Evolutionary conservation across 257 asterid genomes (phyloP), one percentile per base, ranked within the genome.

Genomic region (Solanum paucissectum): DNA sequence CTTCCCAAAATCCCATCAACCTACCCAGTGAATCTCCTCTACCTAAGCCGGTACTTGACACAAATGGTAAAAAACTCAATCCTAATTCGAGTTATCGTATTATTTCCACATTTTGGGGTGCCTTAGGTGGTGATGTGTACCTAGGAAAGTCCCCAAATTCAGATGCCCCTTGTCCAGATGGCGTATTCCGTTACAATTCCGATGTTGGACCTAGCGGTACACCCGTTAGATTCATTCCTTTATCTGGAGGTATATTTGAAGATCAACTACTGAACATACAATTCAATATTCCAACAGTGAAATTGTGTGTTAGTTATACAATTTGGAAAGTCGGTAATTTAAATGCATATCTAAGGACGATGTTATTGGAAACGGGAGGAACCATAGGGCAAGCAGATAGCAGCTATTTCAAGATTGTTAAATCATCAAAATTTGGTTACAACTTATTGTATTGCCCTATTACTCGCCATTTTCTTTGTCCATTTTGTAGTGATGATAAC

Each of bases 271-370:
- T 60, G 0, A 60, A 21, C 68, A 60, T 60, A 8, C 68, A 60
- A 60, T 60, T 60, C 69, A 9, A 9, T 9, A 60, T 60, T 60
- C 29, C 69, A 3, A 23, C 69, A 21, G 6, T 3, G 69, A 60
- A 0, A 60, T 23, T 60, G 29, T 60, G 69, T 23, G 69, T 60
- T 60, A 23, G 27, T 21, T 60, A 60, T 60, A 60, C 69, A 23
- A 60, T 60, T 60, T 60, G 69, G 69, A 60, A 60, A 60, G 69
- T 23, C 69, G 69, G 69, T 0, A 60, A 21, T 21, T 0, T 21
- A 2, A 23, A 60, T 60, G 0, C 69, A 60, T 0, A 5, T 9
- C 1, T 4, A 0, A 21, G 4, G 68, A 10, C 27, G 5, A 4
- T 21, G 68, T 21, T 60, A 11, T 23, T 60, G 68, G 68, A 60